A percentile compares a stretch with the other conserved stretches of the same genome.
These are phyloP conservation scores for Tetragonia tetragonoides DNA, from an alignment of 148 eudicot species.

Conservation along the genomic window DNA sequence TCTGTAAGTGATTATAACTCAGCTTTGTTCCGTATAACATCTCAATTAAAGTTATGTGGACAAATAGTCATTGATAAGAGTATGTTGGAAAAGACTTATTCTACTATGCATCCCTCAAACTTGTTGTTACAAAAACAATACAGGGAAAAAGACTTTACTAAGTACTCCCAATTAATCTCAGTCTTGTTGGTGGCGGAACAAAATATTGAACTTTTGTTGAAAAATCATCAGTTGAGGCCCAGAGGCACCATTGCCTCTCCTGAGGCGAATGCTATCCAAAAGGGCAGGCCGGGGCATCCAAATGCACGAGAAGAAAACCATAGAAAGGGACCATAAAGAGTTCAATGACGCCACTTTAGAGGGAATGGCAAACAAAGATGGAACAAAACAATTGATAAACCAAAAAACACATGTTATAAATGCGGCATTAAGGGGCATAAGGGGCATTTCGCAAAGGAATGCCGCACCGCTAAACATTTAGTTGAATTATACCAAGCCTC, in stretches of 20 bases:
- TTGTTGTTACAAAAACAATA: too few species aligned
- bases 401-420: not conserved
- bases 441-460: not conserved
- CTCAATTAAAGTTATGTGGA: conserved; percentile 5
- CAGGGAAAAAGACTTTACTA: too few species aligned
- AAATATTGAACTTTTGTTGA: not conserved
- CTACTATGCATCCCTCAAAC: too few species aligned
- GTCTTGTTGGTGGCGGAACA: not conserved
- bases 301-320: too few species aligned
- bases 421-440: not conserved
- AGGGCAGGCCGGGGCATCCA: not conserved
- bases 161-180: too few species aligned
- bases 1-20: not conserved
- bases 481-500: not conserved
- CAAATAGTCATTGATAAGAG: not conserved
- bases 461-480: not conserved
- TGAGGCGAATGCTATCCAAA: not conserved
- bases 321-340: not conserved
- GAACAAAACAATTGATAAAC: not conserved
- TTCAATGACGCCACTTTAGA: not conserved
- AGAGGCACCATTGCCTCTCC: not conserved
- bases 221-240: not conserved
- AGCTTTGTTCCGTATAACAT: not conserved
- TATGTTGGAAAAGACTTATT: not conserved
- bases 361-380: not conserved